phyloP scores from a whole-genome alignment of 2,329 filamentous ascomycete species.

The Didymella lethalis region DNA sequence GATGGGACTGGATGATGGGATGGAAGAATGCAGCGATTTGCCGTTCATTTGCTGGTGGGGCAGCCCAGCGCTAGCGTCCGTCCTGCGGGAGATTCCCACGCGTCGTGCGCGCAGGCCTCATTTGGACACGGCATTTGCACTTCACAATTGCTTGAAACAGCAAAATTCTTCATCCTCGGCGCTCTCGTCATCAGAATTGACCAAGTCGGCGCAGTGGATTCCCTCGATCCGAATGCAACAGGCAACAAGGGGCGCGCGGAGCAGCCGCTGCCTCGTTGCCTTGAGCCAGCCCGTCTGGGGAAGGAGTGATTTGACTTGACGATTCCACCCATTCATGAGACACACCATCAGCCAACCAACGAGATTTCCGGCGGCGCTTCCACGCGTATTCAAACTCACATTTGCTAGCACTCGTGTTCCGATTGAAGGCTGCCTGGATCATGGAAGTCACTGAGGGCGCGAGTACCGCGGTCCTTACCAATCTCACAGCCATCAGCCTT shows the following conservation, averaged over 20 bases:
- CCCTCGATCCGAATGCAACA: background rate
- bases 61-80: constrained; percentile 23
- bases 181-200: constrained; percentile 6
- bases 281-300: constrained; percentile 12
- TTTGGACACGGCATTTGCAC: background rate
- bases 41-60: constrained; percentile 34
- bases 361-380: background rate
- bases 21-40: constrained; percentile 26
- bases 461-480: constrained; percentile 2
- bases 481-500: constrained; percentile 2
- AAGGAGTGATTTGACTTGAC: constrained; percentile 10
- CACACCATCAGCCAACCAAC: constrained; percentile 15
- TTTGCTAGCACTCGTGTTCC: background rate
- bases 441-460: background rate
- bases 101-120: constrained; percentile 21
- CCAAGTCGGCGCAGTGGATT: background rate
- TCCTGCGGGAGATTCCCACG: constrained; percentile 14
- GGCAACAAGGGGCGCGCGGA: constrained; percentile 13
- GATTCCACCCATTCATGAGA: constrained; percentile 12
- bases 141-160: background rate
- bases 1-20: constrained; percentile 17
- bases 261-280: constrained; percentile 21
- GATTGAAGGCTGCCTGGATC: constrained; percentile 6
- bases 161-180: background rate
- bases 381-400: background rate